Evolutionary conservation across 352 stramenopile species (phyloP).

Genomic region (Phytophthora sansomeana): DNA sequence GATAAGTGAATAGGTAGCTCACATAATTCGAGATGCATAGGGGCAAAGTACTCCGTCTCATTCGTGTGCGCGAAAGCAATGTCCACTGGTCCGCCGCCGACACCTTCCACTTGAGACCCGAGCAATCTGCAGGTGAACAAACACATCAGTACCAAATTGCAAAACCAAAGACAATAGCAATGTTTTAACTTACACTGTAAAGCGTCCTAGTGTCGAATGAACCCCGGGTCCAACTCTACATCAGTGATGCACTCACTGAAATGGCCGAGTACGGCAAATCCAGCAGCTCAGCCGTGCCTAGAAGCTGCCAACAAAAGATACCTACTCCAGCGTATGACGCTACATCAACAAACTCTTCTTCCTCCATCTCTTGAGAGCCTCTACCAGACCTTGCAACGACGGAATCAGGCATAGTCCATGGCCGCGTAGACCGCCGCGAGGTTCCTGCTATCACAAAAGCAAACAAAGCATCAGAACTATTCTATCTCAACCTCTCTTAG

Average conservation of each 20-base stretch:
- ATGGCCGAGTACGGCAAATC: constrained; percentile 73
- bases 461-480: constrained; percentile 1
- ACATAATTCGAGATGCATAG: no score
- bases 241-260: constrained; percentile 57
- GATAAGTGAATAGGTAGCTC: no score
- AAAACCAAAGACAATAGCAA: background rate
- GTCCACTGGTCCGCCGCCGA: constrained; percentile 44
- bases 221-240: constrained; percentile 52
- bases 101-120: constrained; percentile 58
- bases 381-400: constrained; percentile 46
- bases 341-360: no score
- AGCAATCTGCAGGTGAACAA: constrained; percentile 48
- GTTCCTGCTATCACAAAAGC: constrained; percentile 39
- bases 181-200: constrained; percentile 50
- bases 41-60: no score
- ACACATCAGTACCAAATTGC: background rate
- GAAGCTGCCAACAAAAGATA: constrained; percentile 49
- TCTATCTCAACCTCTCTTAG: background rate
- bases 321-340: no score
- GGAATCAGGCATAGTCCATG: constrained; percentile 63
- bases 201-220: constrained; percentile 51
- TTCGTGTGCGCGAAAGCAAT: no score
- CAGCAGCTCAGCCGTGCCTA: constrained; percentile 58
- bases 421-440: constrained; percentile 54
- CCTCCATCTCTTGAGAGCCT: constrained; percentile 55